Base-by-base conservation (phyloP, 2,329 filamentous ascomycete species). In the Aspergillus sp. region DNA sequence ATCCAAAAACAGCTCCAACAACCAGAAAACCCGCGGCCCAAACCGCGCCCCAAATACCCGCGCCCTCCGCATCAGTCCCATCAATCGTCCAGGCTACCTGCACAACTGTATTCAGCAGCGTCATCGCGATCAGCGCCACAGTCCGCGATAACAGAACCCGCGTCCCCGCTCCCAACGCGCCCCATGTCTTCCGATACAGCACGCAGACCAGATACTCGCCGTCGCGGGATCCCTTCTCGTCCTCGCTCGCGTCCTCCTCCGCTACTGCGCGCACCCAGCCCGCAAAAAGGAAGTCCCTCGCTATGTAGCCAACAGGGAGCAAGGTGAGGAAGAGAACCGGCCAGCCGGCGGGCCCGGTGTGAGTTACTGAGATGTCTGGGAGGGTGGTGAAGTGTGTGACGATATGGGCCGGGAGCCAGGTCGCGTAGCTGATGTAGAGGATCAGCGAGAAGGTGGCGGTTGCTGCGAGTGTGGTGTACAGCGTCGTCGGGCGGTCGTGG, bases 341-440 rank as follows among this genome's bases (percentile, higher is more conserved):
- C 6, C 68, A 50, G 8, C 57, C 57, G 24, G 76, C 74, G 1
- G 72, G 73, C 8, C 80, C 73, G 14, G 71, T 64, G 53, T 89
- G 77, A 2, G 78, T 82, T 8, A 72, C 68, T 40, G 75, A 71
- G 30, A 95, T 67, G 17, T 77, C 80, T 5, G 73, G 66, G 32
- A 95, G 70, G 35, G 69, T 71, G n/a, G 72, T 63, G 51, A 94
- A 94, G 64, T 89, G 74, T 17, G 76, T 64, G 32, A 86, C 73
- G n/a, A 95, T 68, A 49, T 75, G 75, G 15, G 66, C 60, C 5
- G 85, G 84, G 11, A 94, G 71, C 61, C 78, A 79, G 11, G 78
- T 78, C 36, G 71, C 70, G 56, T 82, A 78, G 33, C 80, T 77
- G 32, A 74, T 60, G 49, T 81, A 83, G 17, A 94, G 62, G 1